Base-by-base conservation (phyloP, 495 filamentous ascomycete species). In the Cenococcum geophilum region DNA sequence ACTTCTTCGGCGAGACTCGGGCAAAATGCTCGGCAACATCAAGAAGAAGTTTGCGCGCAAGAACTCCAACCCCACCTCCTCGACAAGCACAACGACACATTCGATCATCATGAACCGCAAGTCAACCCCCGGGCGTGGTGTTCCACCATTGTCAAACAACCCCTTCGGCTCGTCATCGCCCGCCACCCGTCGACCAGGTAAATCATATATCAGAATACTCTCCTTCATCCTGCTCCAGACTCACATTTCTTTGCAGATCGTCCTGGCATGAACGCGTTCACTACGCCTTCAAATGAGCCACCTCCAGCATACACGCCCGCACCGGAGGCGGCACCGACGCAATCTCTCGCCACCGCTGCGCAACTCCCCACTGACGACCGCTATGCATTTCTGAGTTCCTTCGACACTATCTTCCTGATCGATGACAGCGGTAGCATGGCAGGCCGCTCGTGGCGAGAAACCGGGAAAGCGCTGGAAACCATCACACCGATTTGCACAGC, bases 341-440 rank as follows among this genome's bases (percentile, higher is more conserved):
- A 67, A 45, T 35, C 50, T 0, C 20, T 62, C 47, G 35, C 68
- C 16, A 18, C 49, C 50, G 35, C 66, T 10, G 52, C 63, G 49
- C 49, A 25, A 14, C 51, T 63, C 11, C 51, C 70, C 32, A 69
- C 66, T 10, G 87, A 92, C 66, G 83, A 88, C 72, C 82, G 78
- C 0, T 95, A 89, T 71, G 80, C 83, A n/a, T 95, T 96, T 74
- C 89, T 97, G 25, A 64, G 66, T n/a, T 79, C 80, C 52, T 97
- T 96, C 74, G 89, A 97, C 79, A 97, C 92, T 32, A 74, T 92
- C 58, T 93, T 98, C 76, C 76, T 98, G 0, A 89, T 98, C 71
- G 93, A 98, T 71, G 93, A 98, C 80, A 90, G 86, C 51, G 82
- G 85, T 34, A 89, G 85, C 71, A 98, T 98, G 93, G 77, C 78